These are phyloP conservation scores for Yamadazyma triangularis DNA, from an alignment of 1,139 yeast genomes.

Conservation along the genomic window DNA sequence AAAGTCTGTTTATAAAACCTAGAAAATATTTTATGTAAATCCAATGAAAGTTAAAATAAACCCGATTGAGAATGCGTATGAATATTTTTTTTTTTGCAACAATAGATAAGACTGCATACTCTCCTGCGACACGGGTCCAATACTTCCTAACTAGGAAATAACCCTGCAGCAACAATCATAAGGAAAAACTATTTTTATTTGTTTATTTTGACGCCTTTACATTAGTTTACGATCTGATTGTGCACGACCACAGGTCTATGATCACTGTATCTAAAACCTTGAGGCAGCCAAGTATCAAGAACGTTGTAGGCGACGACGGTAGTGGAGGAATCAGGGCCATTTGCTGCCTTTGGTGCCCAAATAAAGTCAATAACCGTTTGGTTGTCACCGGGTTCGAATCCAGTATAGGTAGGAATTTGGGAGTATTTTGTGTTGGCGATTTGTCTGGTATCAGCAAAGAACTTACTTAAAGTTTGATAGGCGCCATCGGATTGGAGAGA, in stretches of 20 bases:
- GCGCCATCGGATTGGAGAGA: slow-evolving; percentile 8
- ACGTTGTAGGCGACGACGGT: slow-evolving; percentile 30
- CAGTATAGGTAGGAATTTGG: slow-evolving; percentile 33
- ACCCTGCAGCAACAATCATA: too few relatives aligned
- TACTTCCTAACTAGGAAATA: too few relatives aligned
- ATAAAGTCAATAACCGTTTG: slow-evolving; percentile 23
- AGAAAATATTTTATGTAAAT: too few relatives aligned
- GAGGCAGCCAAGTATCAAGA: slow-evolving; percentile 21
- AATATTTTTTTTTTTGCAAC: too few relatives aligned
- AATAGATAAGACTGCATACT: too few relatives aligned
- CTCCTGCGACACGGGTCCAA: too few relatives aligned
- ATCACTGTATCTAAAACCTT: slow-evolving; percentile 32
- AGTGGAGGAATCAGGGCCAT: slow-evolving; percentile 8
- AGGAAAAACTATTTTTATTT: too few relatives aligned
- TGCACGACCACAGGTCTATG: slow-evolving; percentile 40
- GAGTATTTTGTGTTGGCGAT: slow-evolving; percentile 17
- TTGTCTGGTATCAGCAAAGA: slow-evolving; percentile 15
- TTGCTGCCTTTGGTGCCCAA: slow-evolving; percentile 20
- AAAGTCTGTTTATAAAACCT: too few relatives aligned
- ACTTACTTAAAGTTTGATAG: slow-evolving; percentile 22
- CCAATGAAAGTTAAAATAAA: too few relatives aligned
- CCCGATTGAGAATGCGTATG: too few relatives aligned
- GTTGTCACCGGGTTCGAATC: slow-evolving; percentile 27
- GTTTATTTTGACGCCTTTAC: too few relatives aligned
- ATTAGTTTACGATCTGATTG: too few relatives aligned